Base-by-base conservation (phyloP, 1,284 basidiomycete species). In the Marasmius tenuissimus region DNA sequence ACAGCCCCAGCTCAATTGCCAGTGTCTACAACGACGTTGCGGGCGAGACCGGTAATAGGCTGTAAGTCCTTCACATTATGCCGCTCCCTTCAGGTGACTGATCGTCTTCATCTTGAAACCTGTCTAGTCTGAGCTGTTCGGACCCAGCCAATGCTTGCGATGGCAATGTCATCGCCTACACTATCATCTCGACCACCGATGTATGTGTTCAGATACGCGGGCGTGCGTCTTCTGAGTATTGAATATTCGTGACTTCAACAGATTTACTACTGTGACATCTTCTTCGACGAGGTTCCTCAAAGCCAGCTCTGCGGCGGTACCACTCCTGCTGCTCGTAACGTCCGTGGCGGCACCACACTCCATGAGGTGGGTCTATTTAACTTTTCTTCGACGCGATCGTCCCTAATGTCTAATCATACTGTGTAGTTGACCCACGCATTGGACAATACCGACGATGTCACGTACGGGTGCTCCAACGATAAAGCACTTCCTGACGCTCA, bases 391-490 rank as follows among this genome's bases (percentile, higher is more conserved):
- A 12, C 57, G 18, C 42, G 10, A 3, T 37, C n/a, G n/a, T n/a
- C 38, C 27, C 27, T 27, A 27, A 27, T 27, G 27, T 27, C 4
- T 27, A 34, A 2, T 27, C 57, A 4, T 27, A 40, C 16, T 55
- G 16, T 20, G 33, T 56, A 72, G 68, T 64, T 72, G 45, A 72
- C 68, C 14, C 70, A 71, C 59, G 68, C 69, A 4, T 42, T 65
- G 16, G 60, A 67, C 48, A 63, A 62, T 61, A 72, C 70, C 11
- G 62, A 57, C 20, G 69, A 71, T 27, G 65, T 72, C 49, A 69
- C 66, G 34, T 70, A 72, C 59, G 70, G 71, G 35, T 72, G 71
- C 65, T 57, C 65, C 39, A 66, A 57, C 45, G 70, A 71, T 62
- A 65, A 67, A 66, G 60, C 65, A 57, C 67, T 51, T 61, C 61